Base-by-base conservation (phyloP, 1,284 basidiomycete species). In the Phellinidium pouzarii region DNA sequence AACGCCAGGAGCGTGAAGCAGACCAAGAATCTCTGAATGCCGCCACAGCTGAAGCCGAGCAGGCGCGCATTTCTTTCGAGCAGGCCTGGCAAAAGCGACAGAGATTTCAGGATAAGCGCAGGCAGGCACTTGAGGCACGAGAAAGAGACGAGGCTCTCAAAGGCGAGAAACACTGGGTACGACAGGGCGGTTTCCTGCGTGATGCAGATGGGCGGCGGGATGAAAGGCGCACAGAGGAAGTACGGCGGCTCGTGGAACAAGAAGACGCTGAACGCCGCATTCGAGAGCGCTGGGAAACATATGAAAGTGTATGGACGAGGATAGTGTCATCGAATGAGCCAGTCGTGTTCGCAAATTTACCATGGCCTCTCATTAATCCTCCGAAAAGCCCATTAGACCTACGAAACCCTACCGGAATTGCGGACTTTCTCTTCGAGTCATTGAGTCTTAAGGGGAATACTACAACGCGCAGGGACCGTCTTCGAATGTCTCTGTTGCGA, bases 111-210 rank as follows among this genome's bases (percentile, higher is more conserved):
- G 27, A 38, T 3, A 20, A 26, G 38, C 61, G 57, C 37, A 61
- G 60, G 31, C 51, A 26, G 26, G 53, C 57, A 31, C 59, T 62
- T 38, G 59, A 59, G 17, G 67, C 66, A 31, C 59, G 51, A 8
- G 70, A 71, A 51, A 65, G 59, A 11, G 60, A 54, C 17, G 62
- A 68, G 14, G 62, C 65, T 11, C 61, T 68, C 22, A 57, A 51
- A 42, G 76, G 77, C 37, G 80, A 82, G 60, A 71, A 79, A 48
- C 74, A 73, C 14, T 82, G 80, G 78, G 79, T 83, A 1, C 71
- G 76, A 3, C 71, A 70, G 8, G 81, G 80, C 22, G 78, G 80
- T 0, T 64, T 76, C 19, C 69, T 83, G 26, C 71, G 76, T 42
- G 76, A 81, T 59, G 65, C 66, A 37, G 58, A 68, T 12, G 79